A percentile compares a stretch with the other conserved stretches of the same genome.
Conservation (phyloP, 768 basidiomycete genomes). For the Podaxis sp. region DNA sequence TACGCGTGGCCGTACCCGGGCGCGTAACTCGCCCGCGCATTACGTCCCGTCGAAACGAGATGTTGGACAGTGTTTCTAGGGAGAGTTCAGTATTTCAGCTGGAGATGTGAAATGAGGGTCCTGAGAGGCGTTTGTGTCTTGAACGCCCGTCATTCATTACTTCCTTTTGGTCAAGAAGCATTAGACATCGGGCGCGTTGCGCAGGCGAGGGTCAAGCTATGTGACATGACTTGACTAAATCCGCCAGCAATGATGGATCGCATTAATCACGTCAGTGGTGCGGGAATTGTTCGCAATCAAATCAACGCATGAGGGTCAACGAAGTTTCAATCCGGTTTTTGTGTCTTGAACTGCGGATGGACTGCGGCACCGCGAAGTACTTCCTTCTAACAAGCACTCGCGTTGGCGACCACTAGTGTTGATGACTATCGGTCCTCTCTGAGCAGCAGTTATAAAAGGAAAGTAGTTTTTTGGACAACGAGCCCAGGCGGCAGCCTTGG, state of each 20-base stretch:
- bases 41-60: too few species aligned
- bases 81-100: not conserved
- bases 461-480: too few species aligned
- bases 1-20: not conserved
- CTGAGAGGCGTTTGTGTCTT: not conserved
- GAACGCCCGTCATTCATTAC: not conserved
- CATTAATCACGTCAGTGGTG: constrained; percentile 1
- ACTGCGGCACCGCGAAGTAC: not conserved
- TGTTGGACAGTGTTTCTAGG: too few species aligned
- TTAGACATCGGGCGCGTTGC: not conserved
- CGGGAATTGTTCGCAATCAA: not conserved
- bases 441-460: too few species aligned
- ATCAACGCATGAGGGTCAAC: not conserved
- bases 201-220: not conserved
- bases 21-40: too few species aligned
- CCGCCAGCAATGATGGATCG: not conserved
- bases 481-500: too few species aligned
- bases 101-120: not conserved
- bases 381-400: not conserved
- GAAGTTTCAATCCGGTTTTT: not conserved
- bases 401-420: not conserved
- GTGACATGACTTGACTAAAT: not conserved
- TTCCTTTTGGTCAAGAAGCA: not conserved
- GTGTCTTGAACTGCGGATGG: not conserved
- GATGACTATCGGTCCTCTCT: too few species aligned